Base-by-base conservation (phyloP, 1,284 basidiomycete species). In the Baeospora myosura region DNA sequence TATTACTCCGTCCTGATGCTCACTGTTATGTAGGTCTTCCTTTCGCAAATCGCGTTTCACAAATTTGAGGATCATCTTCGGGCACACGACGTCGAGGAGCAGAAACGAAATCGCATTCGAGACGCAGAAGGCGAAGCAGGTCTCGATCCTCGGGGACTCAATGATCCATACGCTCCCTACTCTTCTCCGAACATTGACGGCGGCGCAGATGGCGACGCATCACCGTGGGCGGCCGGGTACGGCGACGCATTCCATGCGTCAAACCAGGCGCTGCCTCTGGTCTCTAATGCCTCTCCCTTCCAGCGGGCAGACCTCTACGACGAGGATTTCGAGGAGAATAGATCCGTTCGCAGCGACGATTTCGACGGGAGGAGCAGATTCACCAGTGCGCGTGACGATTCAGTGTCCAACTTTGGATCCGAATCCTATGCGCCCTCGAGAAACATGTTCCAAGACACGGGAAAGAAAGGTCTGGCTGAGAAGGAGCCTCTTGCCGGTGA, bases 351-450 rank as follows among this genome's bases (percentile, higher is more conserved):
- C n/a, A 81, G 77, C 39, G 84, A 88, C 14, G 81, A 88, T 46
- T 86, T 76, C 46, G 87, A 91, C 51, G 76, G 71, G 2, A 76
- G 77, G 3, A 88, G 83, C 54, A 74, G 81, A 31, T 71, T 83
- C 40, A 87, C 82, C 0, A 84, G 79, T 46, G 73, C 82, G 41
- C 75, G 78, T 30, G 88, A 89, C 43, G 90, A 91, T 37, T 75
- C 80, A 0, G 70, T 72, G 38, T 91, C 88, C 0, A 82, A 87
- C 52, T 78, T 87, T 45, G 89, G 88, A 4, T 88, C 88, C 1
- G 91, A 93, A 55, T 86, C 84, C 0, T 98, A 97, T 54, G 92
- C 91, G 0, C 93, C 92, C 0, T 93, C 89, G 0, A 72, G 90
- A 16, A 95, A 96, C 55, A 95, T 97, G 90, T 97, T 97, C 72